phyloP scores from a whole-genome alignment of 2,329 filamentous ascomycete species.

The Sclerotinia nivalis region DNA sequence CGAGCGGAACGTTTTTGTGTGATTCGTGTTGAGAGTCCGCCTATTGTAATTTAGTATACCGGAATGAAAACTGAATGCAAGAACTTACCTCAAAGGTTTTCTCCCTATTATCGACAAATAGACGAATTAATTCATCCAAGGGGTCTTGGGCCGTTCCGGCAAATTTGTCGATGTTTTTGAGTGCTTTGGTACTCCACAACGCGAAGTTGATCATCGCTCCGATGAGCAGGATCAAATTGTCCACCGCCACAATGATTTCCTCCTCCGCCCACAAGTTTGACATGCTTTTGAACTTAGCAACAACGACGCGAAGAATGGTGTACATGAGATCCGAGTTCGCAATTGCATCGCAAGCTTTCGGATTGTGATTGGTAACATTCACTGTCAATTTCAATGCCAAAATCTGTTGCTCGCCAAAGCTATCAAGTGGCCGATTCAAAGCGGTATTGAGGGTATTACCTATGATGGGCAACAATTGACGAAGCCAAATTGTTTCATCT shows the following conservation, averaged over 20 bases:
- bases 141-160: conserved; percentile 45
- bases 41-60: conserved; percentile 44
- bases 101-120: conserved; percentile 69
- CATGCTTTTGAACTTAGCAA: conserved; percentile 52
- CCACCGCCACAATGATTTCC: conserved; percentile 56
- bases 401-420: conserved; percentile 42
- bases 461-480: conserved; percentile 53
- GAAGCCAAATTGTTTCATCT: conserved; percentile 49
- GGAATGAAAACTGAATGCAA: neutral
- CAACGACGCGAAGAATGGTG: conserved; percentile 51
- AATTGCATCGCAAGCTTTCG: conserved; percentile 67
- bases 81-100: conserved; percentile 66
- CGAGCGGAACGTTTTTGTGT: conserved; percentile 78
- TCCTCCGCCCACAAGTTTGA: conserved; percentile 51
- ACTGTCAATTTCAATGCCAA: conserved; percentile 66
- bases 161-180: conserved; percentile 49
- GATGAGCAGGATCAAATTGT: conserved; percentile 74
- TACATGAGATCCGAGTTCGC: conserved; percentile 58
- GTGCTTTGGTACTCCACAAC: conserved; percentile 69
- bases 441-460: conserved; percentile 49
- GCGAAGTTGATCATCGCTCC: conserved; percentile 86
- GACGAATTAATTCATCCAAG: conserved; percentile 59
- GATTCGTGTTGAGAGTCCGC: conserved; percentile 73
- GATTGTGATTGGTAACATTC: conserved; percentile 82
- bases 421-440: conserved; percentile 42